phyloP scores from a whole-genome alignment of 139 green algal species.

The Tetradesmus lagerheimii region DNA sequence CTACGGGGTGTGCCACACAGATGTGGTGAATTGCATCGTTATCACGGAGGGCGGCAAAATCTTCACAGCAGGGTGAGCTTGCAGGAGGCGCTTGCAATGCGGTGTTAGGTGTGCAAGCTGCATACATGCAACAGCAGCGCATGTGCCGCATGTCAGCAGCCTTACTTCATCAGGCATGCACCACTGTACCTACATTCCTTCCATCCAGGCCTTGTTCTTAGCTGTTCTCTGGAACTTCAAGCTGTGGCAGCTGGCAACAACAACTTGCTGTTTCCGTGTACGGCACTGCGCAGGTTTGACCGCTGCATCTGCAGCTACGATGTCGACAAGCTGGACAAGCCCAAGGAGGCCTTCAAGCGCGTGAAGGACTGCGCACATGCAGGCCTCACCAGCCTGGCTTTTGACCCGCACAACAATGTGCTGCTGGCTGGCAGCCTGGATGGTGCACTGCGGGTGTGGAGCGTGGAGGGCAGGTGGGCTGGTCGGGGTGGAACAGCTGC shows the following conservation, averaged over 20 bases:
- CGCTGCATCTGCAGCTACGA: conserved; percentile 78
- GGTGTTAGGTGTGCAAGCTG: not conserved
- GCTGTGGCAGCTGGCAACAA: no score
- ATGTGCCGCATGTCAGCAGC: not conserved
- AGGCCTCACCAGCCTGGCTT: conserved; percentile 68
- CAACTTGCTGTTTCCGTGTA: not conserved
- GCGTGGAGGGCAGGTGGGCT: conserved; percentile 74
- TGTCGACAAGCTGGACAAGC: conserved; percentile 75
- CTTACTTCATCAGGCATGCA: not conserved
- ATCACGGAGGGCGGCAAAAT: conserved; percentile 75
- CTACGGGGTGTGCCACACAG: conserved; percentile 63
- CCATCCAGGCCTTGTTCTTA: no score
- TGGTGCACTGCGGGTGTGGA: conserved; percentile 65
- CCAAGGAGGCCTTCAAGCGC: conserved; percentile 63
- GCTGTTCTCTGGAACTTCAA: no score
- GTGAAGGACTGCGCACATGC: conserved; percentile 68
- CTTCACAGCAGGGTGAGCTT: conserved; percentile 67
- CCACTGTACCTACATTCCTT: no score
- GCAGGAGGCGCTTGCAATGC: not conserved
- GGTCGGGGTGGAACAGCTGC: not conserved
- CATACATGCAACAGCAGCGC: not conserved
- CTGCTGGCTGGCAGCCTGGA: conserved; percentile 75
- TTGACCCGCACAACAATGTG: conserved; percentile 67
- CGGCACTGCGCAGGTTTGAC: conserved; percentile 63
- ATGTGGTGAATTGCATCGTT: conserved; percentile 78